Evolutionary conservation across 805 yeast species (phyloP).

Genomic region (Yamadazyma endophytica): DNA sequence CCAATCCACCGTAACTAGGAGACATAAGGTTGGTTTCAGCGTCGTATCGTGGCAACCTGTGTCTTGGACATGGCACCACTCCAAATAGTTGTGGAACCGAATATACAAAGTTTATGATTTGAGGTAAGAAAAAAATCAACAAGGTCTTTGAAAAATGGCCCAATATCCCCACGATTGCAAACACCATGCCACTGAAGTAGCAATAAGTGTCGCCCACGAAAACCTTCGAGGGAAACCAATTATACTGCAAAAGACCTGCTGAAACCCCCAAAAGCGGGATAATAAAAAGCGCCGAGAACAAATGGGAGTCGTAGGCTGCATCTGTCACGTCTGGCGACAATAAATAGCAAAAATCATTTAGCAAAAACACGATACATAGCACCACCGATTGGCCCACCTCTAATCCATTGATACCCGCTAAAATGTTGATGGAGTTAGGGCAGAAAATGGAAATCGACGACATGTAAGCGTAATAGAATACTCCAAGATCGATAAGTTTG

Average conservation of each 20-base stretch:
- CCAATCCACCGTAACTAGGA: slow-evolving; percentile 45
- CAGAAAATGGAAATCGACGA: slow-evolving; percentile 87
- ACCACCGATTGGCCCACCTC: slow-evolving; percentile 95
- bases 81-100: slow-evolving; percentile 90
- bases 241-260: slow-evolving; percentile 66
- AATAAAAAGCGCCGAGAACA: slow-evolving; percentile 72
- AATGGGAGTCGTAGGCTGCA: slow-evolving; percentile 73
- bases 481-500: slow-evolving; percentile 69
- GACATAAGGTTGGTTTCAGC: slow-evolving; percentile 65
- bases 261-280: slow-evolving; percentile 88
- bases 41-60: slow-evolving; percentile 80
- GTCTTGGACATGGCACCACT: slow-evolving; percentile 91
- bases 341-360: slow-evolving; percentile 75
- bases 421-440: slow-evolving; percentile 91
- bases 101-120: slow-evolving; percentile 83
- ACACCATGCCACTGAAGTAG: slow-evolving; percentile 97
- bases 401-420: slow-evolving; percentile 94
- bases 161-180: slow-evolving; percentile 92
- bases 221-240: slow-evolving; percentile 88
- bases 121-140: slow-evolving; percentile 82
- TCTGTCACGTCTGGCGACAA: slow-evolving; percentile 35
- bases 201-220: slow-evolving; percentile 99
- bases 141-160: slow-evolving; percentile 96
- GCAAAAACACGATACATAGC: slow-evolving; percentile 61
- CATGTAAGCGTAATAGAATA: slow-evolving; percentile 84